Percentiles rank a stretch among this genome's conserved stretches.
phyloP scores from a whole-genome alignment of 2,329 filamentous ascomycete genomes.

The Hirsutella minnesotensis region DNA sequence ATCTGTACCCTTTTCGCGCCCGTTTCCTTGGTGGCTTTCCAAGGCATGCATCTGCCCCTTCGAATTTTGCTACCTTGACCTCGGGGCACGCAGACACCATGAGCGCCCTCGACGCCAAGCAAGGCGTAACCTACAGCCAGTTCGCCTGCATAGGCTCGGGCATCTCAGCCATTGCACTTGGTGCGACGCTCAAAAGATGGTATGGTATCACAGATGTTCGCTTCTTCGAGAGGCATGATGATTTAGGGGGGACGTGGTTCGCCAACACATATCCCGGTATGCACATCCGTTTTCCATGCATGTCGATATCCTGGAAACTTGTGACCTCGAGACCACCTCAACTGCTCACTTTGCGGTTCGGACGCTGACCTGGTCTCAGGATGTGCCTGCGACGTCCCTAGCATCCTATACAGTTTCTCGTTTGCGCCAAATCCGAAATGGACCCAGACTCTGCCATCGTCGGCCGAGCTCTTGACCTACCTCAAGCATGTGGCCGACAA shows the following conservation, averaged over 20 bases:
- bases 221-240: constrained; percentile 46
- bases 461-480: constrained; percentile 44
- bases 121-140: constrained; percentile 17
- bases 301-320: no score
- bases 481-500: constrained; percentile 37
- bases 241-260: constrained; percentile 53
- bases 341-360: background rate
- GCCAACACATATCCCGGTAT: constrained; percentile 48
- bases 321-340: background rate
- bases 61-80: no score
- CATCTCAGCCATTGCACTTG: constrained; percentile 50
- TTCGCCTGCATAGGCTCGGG: constrained; percentile 45
- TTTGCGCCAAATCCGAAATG: constrained; percentile 51
- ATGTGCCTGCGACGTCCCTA: constrained; percentile 45
- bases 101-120: background rate
- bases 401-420: constrained; percentile 47
- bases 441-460: constrained; percentile 43
- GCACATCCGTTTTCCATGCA: background rate
- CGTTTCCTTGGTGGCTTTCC: no score
- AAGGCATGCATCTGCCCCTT: no score
- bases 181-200: constrained; percentile 43
- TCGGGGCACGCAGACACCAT: no score
- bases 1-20: no score
- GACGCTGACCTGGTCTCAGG: constrained; percentile 6
- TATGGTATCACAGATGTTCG: constrained; percentile 46